A percentile compares a stretch with the other conserved stretches of the same genome.
Conservation (phyloP, 148 eudicot genomes). For the Chenopodium formosanum region DNA sequence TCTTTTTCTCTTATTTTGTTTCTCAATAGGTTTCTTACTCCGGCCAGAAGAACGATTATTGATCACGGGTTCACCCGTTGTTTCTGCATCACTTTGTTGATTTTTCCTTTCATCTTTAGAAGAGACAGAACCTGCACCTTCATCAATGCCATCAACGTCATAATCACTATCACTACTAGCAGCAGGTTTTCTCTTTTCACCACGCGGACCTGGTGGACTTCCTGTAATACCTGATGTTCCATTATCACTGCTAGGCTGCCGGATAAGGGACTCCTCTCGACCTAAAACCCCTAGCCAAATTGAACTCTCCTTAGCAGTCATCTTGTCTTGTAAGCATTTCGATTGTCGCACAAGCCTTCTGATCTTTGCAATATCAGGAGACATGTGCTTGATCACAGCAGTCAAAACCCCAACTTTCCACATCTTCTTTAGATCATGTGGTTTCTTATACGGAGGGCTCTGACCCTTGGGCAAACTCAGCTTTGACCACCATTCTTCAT, state of each 20-base stretch:
- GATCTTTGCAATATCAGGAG: conserved; percentile 86
- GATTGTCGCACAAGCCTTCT: conserved; percentile 76
- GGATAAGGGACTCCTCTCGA: conserved; percentile 60
- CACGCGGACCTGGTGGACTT: conserved; percentile 38
- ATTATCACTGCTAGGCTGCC: conserved; percentile 70
- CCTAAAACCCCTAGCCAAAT: conserved; percentile 90
- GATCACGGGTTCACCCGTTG: conserved; percentile 22
- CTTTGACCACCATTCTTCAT: conserved; percentile 83
- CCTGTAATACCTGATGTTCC: conserved; percentile 65
- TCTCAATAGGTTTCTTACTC: conserved; percentile 31
- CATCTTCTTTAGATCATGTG: conserved; percentile 95
- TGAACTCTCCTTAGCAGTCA: conserved; percentile 97
- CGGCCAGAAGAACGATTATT: conserved; percentile 17
- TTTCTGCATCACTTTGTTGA: conserved; percentile 39
- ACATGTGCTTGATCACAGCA: conserved; percentile 93
- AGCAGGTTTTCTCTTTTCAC: conserved; percentile 57
- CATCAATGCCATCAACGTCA: conserved; percentile 76
- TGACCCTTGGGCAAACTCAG: conserved; percentile 66
- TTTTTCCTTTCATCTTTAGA: conserved; percentile 59
- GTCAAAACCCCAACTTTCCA: conserved; percentile 97
- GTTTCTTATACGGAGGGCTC: conserved; percentile 84
- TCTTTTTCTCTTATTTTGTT: conserved; percentile 41
- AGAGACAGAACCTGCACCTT: conserved; percentile 61
- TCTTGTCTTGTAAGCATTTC: conserved; percentile 92
- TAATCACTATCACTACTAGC: conserved; percentile 77